Base-by-base conservation (phyloP, 768 basidiomycete genomes). In the Leucocoprinus leucothites region DNA sequence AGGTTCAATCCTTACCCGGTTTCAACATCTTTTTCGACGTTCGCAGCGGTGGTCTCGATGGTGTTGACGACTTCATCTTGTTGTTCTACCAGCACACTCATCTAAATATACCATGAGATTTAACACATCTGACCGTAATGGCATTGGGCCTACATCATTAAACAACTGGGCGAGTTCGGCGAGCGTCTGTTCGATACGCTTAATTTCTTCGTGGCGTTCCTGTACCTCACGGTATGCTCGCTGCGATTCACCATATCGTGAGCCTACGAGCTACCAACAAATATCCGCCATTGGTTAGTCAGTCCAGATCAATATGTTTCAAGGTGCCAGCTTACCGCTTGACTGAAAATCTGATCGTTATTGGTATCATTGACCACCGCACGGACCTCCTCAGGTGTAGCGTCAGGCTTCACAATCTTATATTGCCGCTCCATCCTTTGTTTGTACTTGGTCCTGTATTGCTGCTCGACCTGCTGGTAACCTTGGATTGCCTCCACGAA, bases 161-260 rank as follows among this genome's bases (percentile, higher is more conserved):
- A 98, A 97, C 62, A 99, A 77, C 65, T 96, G 93, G 9, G 94
- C 95, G 43, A 98, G 82, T 72, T 98, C 93, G 13, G 85, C 86
- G 43, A 99, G 75, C 9, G 95, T 98, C 71, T 82, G 82, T 70
- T 98, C 96, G 64, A 99, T 98, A 64, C 89, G 88, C 71, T 93
- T 86, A 70, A 99, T 91, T 63, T 99, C 95, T 68, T 89, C 90
- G 65, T 98, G 94, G 57, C 96, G 87, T 64, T 89, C 91, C 74
- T 98, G 96, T n/a, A 98, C 96, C 67, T 99, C 96, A 49, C 87
- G 84, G 71, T 95, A 97, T 3, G 95, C 94, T 9, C 88, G 88
- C 51, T 88, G 80, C 44, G 95, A 92, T 65, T 89, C 87, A 50
- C 89, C 94, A 63, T 89, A 91, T 8, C 54, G 89, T 70, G 92